Evolutionary conservation across 148 eudicot genomes (phyloP), one percentile per base, ranked within the genome.

Genomic region (Pharnaceum exiguum): DNA sequence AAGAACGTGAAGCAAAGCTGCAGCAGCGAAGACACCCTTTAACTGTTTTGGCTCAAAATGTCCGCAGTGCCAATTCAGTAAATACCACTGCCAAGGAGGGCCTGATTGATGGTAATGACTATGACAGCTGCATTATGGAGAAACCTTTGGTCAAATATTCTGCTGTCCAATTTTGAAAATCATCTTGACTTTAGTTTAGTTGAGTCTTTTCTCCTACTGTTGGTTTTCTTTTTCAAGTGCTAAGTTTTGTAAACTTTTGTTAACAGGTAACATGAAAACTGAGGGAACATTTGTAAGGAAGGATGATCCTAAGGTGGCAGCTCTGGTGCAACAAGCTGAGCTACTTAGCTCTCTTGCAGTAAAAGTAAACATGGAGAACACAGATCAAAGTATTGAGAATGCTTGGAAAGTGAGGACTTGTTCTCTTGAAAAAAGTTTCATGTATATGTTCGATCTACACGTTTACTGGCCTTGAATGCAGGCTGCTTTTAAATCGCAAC

Each of bases 301-400:
- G 78, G 89, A 85, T 71, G 90, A 88, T 60, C 95, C 96, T 16
- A 88, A 74, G 79, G 75, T 88, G 39, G 59, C 78, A 46, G 90
- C 90, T 42, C 59, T 88, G 71, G 49, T 81, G 67, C 91, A 89
- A 65, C 95, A 89, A 80, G 99, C 90, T 29, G 94, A 93, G 73
- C 68, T 93, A 36, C 96, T 93, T 30, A 83, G 85, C 77, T 85
- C 96, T 26, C 86, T 93, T 61, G 95, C 99, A 22, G 67, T 71
- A 43, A 88, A 85, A 82, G 95, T 89, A 39, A 88, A 82, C 59
- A 60, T 65, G 55, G 96, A 89, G 60, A 81, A 76, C 47, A 74
- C 85, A 13, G 87, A 78, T 17, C 83, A 85, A 59, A 93, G 91
- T 63, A 81, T 85, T 55, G 95, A 93, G 76, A 76, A 63, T 93